Conservation (phyloP, 495 filamentous ascomycete species). For the Podospora australis region DNA sequence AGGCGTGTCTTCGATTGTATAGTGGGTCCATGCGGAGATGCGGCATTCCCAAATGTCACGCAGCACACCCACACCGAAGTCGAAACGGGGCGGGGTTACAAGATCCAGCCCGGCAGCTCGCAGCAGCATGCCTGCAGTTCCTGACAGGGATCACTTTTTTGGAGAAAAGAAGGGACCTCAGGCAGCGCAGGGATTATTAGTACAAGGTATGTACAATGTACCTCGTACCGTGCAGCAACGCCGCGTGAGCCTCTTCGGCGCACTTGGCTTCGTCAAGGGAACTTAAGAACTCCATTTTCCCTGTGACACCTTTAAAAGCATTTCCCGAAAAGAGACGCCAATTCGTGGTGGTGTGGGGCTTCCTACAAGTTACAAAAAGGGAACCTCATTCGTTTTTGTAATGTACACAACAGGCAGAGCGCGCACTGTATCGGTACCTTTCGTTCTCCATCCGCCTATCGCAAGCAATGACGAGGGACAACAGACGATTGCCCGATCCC, state of each 20-base stretch:
- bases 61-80: conserved; percentile 12
- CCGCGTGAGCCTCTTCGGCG: conserved; percentile 10
- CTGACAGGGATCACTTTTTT: not conserved
- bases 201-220: conserved; percentile 1
- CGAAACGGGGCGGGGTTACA: conserved; percentile 17
- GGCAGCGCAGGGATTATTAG: not conserved
- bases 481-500: not conserved
- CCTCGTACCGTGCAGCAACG: conserved; percentile 1
- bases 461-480: not conserved
- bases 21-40: not conserved
- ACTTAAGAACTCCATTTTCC: not conserved
- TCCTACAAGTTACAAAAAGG: not conserved
- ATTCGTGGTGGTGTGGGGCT: no score
- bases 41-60: conserved; percentile 5
- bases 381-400: not conserved
- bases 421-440: no score
- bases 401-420: no score
- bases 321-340: conserved; percentile 4
- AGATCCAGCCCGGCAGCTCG: not conserved
- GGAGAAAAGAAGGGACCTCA: not conserved
- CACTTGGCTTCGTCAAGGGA: conserved; percentile 5
- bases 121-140: not conserved
- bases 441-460: not conserved
- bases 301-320: conserved; percentile 11
- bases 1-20: not conserved